Evolutionary conservation across 2,329 filamentous ascomycete species (phyloP), one percentile per base, ranked within the genome.

Genomic region (Xylariaceae sp.): DNA sequence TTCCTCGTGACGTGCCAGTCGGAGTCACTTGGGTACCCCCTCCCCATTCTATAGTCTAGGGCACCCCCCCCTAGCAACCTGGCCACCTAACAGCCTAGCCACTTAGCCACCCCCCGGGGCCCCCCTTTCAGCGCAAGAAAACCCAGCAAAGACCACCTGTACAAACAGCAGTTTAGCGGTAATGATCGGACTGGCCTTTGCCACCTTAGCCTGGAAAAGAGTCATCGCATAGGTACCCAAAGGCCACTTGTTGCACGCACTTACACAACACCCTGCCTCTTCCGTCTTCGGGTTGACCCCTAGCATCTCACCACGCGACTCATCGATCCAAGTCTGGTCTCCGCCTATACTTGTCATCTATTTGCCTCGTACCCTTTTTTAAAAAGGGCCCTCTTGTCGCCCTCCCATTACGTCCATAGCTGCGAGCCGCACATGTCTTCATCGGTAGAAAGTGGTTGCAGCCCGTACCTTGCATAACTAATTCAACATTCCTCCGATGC

Each of bases 391-490:
- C 53, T 40, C 50, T 54, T 58, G 61, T 47, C 45, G 59, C 44
- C 60, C 57, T 52, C 43, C 50, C 51, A 48, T 48, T 57, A 54
- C 56, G 55, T 57, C 52, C 54, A 53, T 55, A 60, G 20, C 16
- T 47, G 55, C 40, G 41, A 54, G 44, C 56, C 56, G 46, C 59
- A 65, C 62, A 59, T 62, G 68, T 57, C 54, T 49, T 50, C 50
- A 42, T 61, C 57, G 57, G 61, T 59, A 64, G 57, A 62, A 56
- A 56, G 65, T 66, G 67, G 67, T 68, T 67, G 64, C 64, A 68
- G 62, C 50, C 54, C 50, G 68, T 71, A 71, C 68, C 70, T 72
- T 72, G 70, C 70, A 72, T 71, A 67, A 70, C 61, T 57, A 57
- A 52, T 54, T 32, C 52, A 42, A 46, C 49, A 37, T 45, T 10